phyloP scores from a whole-genome alignment of 257 asterid species.

The Solanum pinnatisectum region DNA sequence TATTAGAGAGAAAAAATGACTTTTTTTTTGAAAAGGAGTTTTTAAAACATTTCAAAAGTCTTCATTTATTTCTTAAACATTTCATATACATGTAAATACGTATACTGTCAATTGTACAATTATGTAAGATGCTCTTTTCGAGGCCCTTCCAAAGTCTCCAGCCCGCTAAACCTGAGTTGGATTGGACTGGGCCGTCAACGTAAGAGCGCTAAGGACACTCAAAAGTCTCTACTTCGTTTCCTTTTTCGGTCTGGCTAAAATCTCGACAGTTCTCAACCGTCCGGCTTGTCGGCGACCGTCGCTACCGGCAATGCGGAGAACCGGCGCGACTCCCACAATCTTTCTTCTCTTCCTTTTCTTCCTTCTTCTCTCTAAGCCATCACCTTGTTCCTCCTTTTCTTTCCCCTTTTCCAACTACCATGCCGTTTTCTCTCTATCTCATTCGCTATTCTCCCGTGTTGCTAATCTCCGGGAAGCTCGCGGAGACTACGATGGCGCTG shows the following conservation, averaged over 20 bases:
- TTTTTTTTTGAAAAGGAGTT: too few species aligned
- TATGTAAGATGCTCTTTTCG: background rate
- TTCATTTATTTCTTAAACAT: too few species aligned
- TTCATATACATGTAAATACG: too few species aligned
- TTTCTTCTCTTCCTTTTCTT: constrained; percentile 21
- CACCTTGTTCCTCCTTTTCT: constrained; percentile 13
- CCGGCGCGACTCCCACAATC: constrained; percentile 10
- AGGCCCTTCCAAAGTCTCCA: background rate
- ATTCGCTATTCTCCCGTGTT: constrained; percentile 63
- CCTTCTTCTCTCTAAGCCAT: constrained; percentile 11
- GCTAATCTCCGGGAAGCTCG: constrained; percentile 66
- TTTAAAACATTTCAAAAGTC: too few species aligned
- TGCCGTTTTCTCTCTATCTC: constrained; percentile 54
- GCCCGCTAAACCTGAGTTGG: background rate
- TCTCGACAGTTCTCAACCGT: background rate
- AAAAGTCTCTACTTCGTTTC: background rate
- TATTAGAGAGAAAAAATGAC: too few species aligned
- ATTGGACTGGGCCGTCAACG: background rate
- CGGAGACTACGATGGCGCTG: constrained; percentile 57
- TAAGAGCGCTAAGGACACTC: background rate
- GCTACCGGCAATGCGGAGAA: background rate
- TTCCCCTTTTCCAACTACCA: constrained; percentile 40
- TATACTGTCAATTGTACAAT: too few species aligned
- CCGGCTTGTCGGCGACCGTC: background rate
- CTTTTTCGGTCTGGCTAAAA: background rate